Base-by-base conservation (phyloP, 1,139 yeast species). In the Sugiyamaella grinbergsii region DNA sequence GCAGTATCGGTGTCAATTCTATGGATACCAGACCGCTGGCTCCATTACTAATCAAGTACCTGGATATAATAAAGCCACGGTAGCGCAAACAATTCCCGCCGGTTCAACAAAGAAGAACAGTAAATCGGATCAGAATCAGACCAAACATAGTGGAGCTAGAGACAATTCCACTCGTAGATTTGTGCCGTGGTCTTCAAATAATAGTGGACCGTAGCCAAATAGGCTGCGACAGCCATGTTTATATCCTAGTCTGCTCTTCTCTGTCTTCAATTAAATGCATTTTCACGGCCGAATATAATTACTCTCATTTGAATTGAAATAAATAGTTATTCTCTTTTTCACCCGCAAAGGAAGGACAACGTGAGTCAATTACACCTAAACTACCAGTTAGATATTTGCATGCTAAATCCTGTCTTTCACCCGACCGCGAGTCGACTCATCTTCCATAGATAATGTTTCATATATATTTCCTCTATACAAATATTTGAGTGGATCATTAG, bases 151-250 rank as follows among this genome's bases (percentile, higher is more conserved):
- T 7, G 33, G 33, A 29, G 33, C n/a, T 29, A 15, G 37, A 33
- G 37, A 37, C 11, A 37, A n/a, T 13, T 28, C 26, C 24, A 18
- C 34, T 16, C 32, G 43, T 29, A 20, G 32, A 29, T 28, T 28
- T 26, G 43, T 29, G 15, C 32, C 18, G 15, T 28, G 43, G 43
- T 24, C 43, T 37, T 11, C n/a, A 6, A 37, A 23, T 19, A 22
- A 37, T 22, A 22, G 19, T 13, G 22, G 10, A n/a, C 18, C 22
- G 16, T 6, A 6, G 20, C 11, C 23, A 34, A 24, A 22, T 22
- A 11, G 8, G n/a, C 19, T 7, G 31, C 19, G 41, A 24, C 19
- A n/a, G 19, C 5, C 8, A 20, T n/a, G 5, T 5, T n/a, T 18
- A 8, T 18, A 6, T 10, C n/a, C 6, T 4, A 20, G n/a, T 8